Conservation (phyloP, 371 early-diverging fungal genomes). For the Syncephalastrum sp. region DNA sequence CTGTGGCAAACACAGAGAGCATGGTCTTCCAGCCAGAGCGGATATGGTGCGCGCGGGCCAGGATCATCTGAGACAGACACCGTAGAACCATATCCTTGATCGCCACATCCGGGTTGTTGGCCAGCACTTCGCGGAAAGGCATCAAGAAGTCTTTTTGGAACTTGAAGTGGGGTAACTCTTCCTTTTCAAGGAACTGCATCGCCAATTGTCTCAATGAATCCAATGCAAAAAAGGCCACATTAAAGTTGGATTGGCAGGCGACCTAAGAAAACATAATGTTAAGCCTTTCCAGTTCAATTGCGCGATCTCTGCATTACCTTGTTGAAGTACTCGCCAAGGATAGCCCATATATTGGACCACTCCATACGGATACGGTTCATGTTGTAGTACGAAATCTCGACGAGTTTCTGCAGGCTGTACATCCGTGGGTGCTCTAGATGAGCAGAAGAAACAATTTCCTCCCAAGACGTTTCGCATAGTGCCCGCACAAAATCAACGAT, state of each 20-base stretch:
- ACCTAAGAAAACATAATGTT: slow-evolving; percentile 39
- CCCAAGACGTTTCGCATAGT: slow-evolving; percentile 85
- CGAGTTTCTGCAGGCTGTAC: slow-evolving; percentile 90
- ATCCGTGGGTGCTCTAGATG: slow-evolving; percentile 67
- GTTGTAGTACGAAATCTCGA: slow-evolving; percentile 95
- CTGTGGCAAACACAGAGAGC: slow-evolving; percentile 76
- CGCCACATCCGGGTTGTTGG: slow-evolving; percentile 68
- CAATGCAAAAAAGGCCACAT: slow-evolving; percentile 87
- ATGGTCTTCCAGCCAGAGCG: slow-evolving; percentile 92
- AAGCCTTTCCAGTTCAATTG: background rate
- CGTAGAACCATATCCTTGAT: slow-evolving; percentile 94
- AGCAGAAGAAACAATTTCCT: slow-evolving; percentile 78
- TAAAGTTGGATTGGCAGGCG: slow-evolving; percentile 84
- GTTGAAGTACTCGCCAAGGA: slow-evolving; percentile 89
- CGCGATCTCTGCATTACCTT: slow-evolving; percentile 30
- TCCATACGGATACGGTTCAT: slow-evolving; percentile 96
- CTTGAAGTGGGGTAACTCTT: slow-evolving; percentile 92
- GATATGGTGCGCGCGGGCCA: slow-evolving; percentile 72
- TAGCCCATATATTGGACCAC: slow-evolving; percentile 95
- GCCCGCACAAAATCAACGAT: slow-evolving; percentile 91
- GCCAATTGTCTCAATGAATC: slow-evolving; percentile 92
- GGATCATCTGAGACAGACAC: slow-evolving; percentile 88
- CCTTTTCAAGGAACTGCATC: slow-evolving; percentile 94
- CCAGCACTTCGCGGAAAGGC: slow-evolving; percentile 87
- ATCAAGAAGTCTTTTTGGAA: slow-evolving; percentile 94